Evolutionary conservation across 73 alveolate genomes (phyloP).

Genomic region (Tetrahymena thermophila): DNA sequence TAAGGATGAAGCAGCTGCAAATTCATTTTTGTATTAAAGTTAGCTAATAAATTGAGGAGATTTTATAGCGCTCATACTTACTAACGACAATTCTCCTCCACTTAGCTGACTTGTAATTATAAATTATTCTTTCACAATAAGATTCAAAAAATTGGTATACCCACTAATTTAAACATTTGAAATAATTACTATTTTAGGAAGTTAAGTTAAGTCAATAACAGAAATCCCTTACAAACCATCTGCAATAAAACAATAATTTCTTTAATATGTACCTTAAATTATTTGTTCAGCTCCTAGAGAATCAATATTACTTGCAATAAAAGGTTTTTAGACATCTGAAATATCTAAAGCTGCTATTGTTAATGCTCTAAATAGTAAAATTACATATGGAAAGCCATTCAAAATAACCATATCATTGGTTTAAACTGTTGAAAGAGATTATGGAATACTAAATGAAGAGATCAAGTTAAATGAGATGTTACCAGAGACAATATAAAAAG

Average conservation of each 20-base stretch:
- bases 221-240: background rate
- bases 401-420: background rate
- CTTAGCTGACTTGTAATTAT: background rate
- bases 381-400: background rate
- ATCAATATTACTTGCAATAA: background rate
- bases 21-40: background rate
- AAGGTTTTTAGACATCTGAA: background rate
- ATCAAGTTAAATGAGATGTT: background rate
- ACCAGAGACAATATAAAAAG: background rate
- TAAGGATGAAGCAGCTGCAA: background rate
- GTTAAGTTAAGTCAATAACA: background rate
- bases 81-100: background rate
- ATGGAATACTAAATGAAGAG: background rate
- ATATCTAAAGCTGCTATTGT: background rate
- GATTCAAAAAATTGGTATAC: background rate
- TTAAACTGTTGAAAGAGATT: background rate
- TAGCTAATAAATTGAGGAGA: background rate
- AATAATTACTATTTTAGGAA: background rate
- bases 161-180: background rate
- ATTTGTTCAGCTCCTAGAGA: background rate
- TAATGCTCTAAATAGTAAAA: background rate
- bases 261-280: background rate
- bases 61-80: background rate
- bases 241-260: background rate
- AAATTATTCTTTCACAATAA: background rate